A percentile compares a stretch with the other conserved stretches of the same genome.
Evolutionary conservation across 345 rosid species (phyloP).

Genomic region (Populus tremula): DNA sequence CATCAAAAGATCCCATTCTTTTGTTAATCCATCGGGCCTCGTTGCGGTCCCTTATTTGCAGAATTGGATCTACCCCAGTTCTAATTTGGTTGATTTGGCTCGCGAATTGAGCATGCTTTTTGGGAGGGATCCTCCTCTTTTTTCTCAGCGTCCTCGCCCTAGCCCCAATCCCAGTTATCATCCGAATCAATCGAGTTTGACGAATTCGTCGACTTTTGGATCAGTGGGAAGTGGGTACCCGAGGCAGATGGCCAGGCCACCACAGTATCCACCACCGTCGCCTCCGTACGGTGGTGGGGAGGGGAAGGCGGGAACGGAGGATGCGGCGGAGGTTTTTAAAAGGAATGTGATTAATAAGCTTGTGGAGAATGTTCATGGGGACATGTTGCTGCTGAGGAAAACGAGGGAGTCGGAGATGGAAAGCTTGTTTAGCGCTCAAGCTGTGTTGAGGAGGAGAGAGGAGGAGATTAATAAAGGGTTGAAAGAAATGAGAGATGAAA

Average conservation of each 20-base stretch:
- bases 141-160: conserved; percentile 54
- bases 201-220: conserved; percentile 35
- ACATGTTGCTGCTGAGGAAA: conserved; percentile 53
- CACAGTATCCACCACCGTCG: conserved; percentile 70
- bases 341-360: conserved; percentile 68
- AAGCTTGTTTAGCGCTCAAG: conserved; percentile 64
- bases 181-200: conserved; percentile 17
- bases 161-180: conserved; percentile 24
- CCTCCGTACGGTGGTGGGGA: conserved; percentile 47
- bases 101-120: conserved; percentile 50
- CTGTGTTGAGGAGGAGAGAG: conserved; percentile 56
- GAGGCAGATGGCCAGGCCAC: conserved; percentile 24
- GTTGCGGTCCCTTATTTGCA: conserved; percentile 76
- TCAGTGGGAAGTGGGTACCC: conserved; percentile 16
- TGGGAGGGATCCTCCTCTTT: conserved; percentile 80
- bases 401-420: conserved; percentile 77
- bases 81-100: conserved; percentile 68
- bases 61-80: conserved; percentile 82
- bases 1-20: conserved; percentile 80
- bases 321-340: conserved; percentile 64
- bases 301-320: conserved; percentile 44
- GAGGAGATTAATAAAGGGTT: conserved; percentile 57
- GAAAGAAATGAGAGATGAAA: conserved; percentile 69
- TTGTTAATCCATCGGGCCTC: conserved; percentile 81
- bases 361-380: conserved; percentile 62